Conservation (phyloP, 371 early-diverging fungal species). For the Batkoa obscura region DNA sequence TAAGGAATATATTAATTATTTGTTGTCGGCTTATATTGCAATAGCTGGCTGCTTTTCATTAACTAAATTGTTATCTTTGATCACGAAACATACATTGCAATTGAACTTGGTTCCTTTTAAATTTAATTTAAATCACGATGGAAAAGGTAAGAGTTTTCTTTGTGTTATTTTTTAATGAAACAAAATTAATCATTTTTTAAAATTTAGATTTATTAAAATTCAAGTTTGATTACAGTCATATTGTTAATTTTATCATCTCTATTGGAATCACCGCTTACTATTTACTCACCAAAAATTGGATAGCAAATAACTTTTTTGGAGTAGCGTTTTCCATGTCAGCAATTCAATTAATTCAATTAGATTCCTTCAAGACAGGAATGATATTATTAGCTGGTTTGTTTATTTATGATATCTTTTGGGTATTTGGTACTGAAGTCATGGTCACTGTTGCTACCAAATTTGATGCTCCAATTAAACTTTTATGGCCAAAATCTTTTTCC, state of each 20-base stretch:
- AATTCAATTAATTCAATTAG: slow-evolving; percentile 69
- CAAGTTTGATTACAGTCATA: slow-evolving; percentile 56
- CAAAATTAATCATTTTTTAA: not conserved
- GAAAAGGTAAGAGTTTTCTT: slow-evolving; percentile 33
- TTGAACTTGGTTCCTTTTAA: slow-evolving; percentile 45
- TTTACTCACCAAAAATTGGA: slow-evolving; percentile 77
- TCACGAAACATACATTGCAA: slow-evolving; percentile 23
- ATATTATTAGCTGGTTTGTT: slow-evolving; percentile 81
- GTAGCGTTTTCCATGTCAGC: slow-evolving; percentile 71
- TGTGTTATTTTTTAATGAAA: not conserved
- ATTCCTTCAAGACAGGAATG: slow-evolving; percentile 89
- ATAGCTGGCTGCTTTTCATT: slow-evolving; percentile 61
- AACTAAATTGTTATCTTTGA: slow-evolving; percentile 35
- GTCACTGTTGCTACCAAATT: slow-evolving; percentile 91
- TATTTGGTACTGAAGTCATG: slow-evolving; percentile 97
- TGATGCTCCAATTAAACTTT: slow-evolving; percentile 92
- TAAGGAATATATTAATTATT: slow-evolving; percentile 63
- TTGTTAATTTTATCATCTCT: slow-evolving; percentile 31
- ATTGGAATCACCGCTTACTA: slow-evolving; percentile 52
- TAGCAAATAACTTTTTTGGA: slow-evolving; percentile 75
- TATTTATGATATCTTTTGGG: slow-evolving; percentile 96
- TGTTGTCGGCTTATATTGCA: slow-evolving; percentile 76
- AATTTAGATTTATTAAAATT: slow-evolving; percentile 30
- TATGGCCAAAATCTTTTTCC: slow-evolving; percentile 67
- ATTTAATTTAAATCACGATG: slow-evolving; percentile 40